Percentiles rank a stretch among this genome's conserved stretches.
Conservation (phyloP, 345 rosid genomes). For the Sonneratia caseolaris region DNA sequence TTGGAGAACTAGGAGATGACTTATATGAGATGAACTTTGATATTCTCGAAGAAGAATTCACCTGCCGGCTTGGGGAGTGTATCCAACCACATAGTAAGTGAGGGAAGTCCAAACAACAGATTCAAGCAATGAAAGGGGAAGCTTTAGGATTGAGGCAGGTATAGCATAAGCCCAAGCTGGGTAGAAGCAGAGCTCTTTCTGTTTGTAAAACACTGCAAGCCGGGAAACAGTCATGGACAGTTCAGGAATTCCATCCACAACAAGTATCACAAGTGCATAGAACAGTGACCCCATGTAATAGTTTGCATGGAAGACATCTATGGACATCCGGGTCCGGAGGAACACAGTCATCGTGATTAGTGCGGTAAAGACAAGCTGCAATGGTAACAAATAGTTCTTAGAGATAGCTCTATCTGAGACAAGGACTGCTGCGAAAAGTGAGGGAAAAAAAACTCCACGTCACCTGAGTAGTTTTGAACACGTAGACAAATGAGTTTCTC, state of each 20-base stretch:
- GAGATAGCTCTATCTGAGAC: neutral
- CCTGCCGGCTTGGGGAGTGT: slow-evolving; percentile 64
- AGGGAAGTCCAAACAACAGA: slow-evolving; percentile 52
- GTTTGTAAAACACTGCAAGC: slow-evolving; percentile 52
- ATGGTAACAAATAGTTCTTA: too few relatives aligned
- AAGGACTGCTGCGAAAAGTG: neutral
- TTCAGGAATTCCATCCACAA: slow-evolving; percentile 47
- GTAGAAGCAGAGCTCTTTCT: slow-evolving; percentile 42
- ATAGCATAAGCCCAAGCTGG: slow-evolving; percentile 68
- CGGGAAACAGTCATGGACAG: slow-evolving; percentile 34
- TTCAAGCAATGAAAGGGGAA: slow-evolving; percentile 46
- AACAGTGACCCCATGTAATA: slow-evolving; percentile 43
- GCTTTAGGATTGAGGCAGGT: slow-evolving; percentile 38
- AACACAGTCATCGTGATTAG: slow-evolving; percentile 51
- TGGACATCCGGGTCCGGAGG: slow-evolving; percentile 31
- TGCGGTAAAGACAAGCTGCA: slow-evolving; percentile 43
- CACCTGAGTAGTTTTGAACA: slow-evolving; percentile 48
- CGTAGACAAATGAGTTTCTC: slow-evolving; percentile 48
- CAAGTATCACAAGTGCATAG: slow-evolving; percentile 31
- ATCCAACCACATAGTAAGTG: slow-evolving; percentile 72
- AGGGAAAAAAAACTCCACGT: neutral
- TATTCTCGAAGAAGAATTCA: slow-evolving; percentile 10
- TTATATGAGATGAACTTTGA: neutral
- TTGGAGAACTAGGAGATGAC: too few relatives aligned
- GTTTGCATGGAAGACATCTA: slow-evolving; percentile 38